Conservation (phyloP, 2,329 filamentous ascomycete species). For the Elsinoe necatrix region DNA sequence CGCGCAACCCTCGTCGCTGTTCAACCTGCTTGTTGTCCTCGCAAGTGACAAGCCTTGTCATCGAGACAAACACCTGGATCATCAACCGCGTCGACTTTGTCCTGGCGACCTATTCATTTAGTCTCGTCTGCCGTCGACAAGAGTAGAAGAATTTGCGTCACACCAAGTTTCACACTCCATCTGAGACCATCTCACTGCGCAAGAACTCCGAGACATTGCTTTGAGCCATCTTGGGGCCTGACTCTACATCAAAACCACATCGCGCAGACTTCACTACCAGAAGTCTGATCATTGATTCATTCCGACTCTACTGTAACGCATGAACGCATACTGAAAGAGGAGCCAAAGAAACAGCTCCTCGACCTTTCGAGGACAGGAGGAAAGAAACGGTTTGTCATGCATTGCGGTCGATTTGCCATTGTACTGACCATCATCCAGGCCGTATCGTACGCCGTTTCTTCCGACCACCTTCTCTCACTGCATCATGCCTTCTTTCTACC, state of each 20-base stretch:
- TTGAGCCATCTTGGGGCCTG: neutral
- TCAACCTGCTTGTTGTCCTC: constrained; percentile 6
- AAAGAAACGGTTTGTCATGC: constrained; percentile 18
- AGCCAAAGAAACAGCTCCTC: constrained; percentile 18
- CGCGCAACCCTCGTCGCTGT: neutral
- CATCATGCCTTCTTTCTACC: constrained; percentile 46
- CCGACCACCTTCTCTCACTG: constrained; percentile 28
- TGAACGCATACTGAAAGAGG: constrained; percentile 18
- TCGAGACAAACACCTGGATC: neutral
- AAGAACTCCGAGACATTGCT: neutral
- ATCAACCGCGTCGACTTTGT: neutral
- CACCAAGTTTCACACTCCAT: constrained; percentile 10
- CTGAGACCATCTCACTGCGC: constrained; percentile 9
- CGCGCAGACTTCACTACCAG: neutral
- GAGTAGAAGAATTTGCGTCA: constrained; percentile 1
- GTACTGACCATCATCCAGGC: constrained; percentile 21
- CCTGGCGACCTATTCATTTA: constrained; percentile 30
- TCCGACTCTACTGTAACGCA: constrained; percentile 8
- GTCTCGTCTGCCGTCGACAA: constrained; percentile 21
- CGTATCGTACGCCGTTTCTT: constrained; percentile 35
- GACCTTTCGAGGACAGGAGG: constrained; percentile 16
- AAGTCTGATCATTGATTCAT: neutral
- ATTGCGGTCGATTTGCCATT: neutral
- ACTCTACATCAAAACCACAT: neutral
- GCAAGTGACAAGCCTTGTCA: neutral